Evolutionary conservation across 208 protist genomes (phyloP).

Genomic region (Trypanosoma brucei): DNA sequence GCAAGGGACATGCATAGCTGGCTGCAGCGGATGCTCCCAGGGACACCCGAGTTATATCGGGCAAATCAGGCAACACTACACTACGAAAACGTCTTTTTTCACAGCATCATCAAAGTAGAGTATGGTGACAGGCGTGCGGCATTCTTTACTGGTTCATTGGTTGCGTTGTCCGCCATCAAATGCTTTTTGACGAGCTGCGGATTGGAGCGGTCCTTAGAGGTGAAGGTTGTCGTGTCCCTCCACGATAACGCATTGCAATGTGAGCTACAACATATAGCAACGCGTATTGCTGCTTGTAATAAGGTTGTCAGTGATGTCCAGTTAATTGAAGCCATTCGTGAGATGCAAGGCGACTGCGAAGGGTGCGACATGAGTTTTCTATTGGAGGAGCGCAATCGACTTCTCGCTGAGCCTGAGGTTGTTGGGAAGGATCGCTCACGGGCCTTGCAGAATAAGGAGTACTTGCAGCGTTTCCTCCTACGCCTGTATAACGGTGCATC

Average conservation of each 20-base stretch:
- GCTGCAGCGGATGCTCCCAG: constrained; percentile 58
- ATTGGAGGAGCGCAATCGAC: constrained; percentile 30
- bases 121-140: constrained; percentile 16
- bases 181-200: constrained; percentile 22
- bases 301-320: constrained; percentile 23
- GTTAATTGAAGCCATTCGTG: constrained; percentile 61
- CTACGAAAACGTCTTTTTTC: constrained; percentile 55
- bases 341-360: constrained; percentile 47
- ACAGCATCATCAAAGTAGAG: constrained; percentile 16
- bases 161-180: constrained; percentile 36
- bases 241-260: constrained; percentile 12
- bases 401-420: constrained; percentile 44
- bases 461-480: constrained; percentile 45
- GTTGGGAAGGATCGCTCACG: constrained; percentile 31
- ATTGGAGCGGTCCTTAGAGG: constrained; percentile 7
- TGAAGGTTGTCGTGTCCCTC: constrained; percentile 5
- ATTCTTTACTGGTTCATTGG: constrained; percentile 56
- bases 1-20: constrained; percentile 49
- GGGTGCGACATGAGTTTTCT: constrained; percentile 36
- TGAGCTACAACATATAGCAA: constrained; percentile 39
- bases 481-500: constrained; percentile 49
- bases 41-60: constrained; percentile 43
- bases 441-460: constrained; percentile 31
- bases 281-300: constrained; percentile 36
- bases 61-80: constrained; percentile 23